Base-by-base conservation (phyloP, 441 rosid species). In the Jatropha multifida region DNA sequence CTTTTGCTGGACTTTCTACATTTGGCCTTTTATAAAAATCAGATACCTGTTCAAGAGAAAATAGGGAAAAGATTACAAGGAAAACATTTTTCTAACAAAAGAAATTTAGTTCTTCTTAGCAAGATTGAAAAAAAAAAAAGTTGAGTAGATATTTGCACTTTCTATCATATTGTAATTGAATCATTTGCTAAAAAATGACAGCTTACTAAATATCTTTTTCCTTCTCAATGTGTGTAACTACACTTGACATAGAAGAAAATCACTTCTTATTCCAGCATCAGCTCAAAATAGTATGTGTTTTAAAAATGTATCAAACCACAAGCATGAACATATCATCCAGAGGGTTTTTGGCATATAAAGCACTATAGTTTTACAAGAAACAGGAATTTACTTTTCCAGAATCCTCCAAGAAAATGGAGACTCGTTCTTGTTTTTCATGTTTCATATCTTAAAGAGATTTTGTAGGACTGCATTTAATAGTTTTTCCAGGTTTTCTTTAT, bases 1-100 rank as follows among this genome's bases (percentile, higher is more conserved):
- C 85, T 87, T 88, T 94, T 72, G 96, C 95, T 61, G 97, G 99
- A 82, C 99, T 94, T 75, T 88, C 96, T 73, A 78, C 84, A 85
- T 76, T 87, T 70, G 94, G 81, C 74, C 95, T 90, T 83, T 92
- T 96, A 83, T 89, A 92, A 88, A 94, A 83, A 78, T 96, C 98
- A 84, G 93, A 88, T 71, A 96, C 98, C 98, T 96, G 89, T 71
- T 77, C 40, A 71, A 73, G 68, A 59, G 76, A 74, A 18, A 51
- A 9, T 3, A 66, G 32, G 72, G 48, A 63, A 77, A 74, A 60
- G 70, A 42, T 41, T 72, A 79, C 51, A 58, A 74, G 69, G 77
- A 51, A 60, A 58, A 46, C 70, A 51, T 72, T 11, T 70, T 49
- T 71, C 55, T 49, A 68, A 73, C 40, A 42, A 37, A 63, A 79